These are phyloP conservation scores for Ascochyta fabae DNA, from an alignment of 2,329 filamentous ascomycete species.

Conservation along the genomic window DNA sequence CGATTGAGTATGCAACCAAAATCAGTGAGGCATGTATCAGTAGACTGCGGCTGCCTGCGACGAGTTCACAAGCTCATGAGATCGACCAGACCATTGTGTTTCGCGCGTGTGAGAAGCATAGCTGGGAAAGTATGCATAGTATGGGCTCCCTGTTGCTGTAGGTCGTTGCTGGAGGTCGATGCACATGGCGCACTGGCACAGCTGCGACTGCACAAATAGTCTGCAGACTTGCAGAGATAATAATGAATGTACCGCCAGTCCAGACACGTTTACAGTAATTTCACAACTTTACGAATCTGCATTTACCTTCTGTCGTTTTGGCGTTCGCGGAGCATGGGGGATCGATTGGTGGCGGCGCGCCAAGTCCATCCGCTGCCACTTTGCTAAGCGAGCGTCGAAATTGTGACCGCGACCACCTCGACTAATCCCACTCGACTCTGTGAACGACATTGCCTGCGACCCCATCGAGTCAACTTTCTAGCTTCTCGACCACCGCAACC, in stretches of 20 bases:
- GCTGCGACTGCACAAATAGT: neutral
- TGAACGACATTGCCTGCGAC: constrained; percentile 35
- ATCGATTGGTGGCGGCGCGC: constrained; percentile 6
- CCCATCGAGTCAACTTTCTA: constrained; percentile 49
- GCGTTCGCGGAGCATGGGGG: constrained; percentile 6
- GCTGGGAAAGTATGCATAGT: neutral
- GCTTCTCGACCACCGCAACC: constrained; percentile 62
- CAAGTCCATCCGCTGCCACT: constrained; percentile 4
- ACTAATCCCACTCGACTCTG: constrained; percentile 14
- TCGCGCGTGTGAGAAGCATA: neutral
- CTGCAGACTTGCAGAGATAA: neutral
- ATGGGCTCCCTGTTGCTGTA: neutral
- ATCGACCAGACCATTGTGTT: neutral
- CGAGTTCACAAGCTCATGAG: too few relatives aligned
- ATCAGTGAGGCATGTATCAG: too few relatives aligned
- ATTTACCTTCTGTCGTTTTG: neutral
- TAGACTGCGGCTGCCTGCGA: too few relatives aligned
- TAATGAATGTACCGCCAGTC: too few relatives aligned
- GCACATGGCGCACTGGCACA: neutral
- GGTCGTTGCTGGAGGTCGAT: neutral
- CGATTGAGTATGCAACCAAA: neutral
- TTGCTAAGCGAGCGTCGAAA: constrained; percentile 15
- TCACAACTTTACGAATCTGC: neutral
- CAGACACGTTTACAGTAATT: neutral
- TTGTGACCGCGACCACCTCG: neutral